These are phyloP conservation scores for Silybum marianum DNA, from an alignment of 129 eudicot species.

Conservation along the genomic window DNA sequence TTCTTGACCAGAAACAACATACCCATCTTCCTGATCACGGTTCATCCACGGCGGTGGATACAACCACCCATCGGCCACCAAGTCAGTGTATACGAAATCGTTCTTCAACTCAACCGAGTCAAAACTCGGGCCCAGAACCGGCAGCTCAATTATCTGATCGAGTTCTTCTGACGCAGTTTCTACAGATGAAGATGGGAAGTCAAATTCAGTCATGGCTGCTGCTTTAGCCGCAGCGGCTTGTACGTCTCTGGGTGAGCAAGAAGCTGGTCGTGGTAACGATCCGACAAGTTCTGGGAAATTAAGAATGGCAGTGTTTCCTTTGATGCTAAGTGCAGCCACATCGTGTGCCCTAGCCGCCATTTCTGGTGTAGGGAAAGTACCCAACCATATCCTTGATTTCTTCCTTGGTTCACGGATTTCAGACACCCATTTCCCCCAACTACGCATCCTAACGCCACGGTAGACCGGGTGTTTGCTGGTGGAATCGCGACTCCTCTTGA, in stretches of 20 bases:
- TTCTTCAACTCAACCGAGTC: conserved; percentile 40
- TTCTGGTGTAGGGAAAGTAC: conserved; percentile 83
- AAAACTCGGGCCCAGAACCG: conserved; percentile 49
- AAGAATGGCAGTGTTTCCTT: conserved; percentile 64
- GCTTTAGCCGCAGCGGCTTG: conserved; percentile 90
- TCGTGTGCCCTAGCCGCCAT: conserved; percentile 97
- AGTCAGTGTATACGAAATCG: conserved; percentile 52
- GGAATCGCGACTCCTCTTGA: conserved; percentile 24
- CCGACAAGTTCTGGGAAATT: conserved; percentile 71
- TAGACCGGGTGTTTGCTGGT: conserved; percentile 65
- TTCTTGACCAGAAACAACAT: conserved; percentile 24
- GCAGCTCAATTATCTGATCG: conserved; percentile 73
- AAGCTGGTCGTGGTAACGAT: conserved; percentile 61
- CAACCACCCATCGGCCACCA: conserved; percentile 58
- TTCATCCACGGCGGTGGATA: conserved; percentile 47
- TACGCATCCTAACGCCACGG: conserved; percentile 83
- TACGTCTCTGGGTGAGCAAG: conserved; percentile 63
- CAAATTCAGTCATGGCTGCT: conserved; percentile 66
- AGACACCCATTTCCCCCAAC: conserved; percentile 99
- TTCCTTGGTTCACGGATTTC: conserved; percentile 86
- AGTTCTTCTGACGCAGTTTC: conserved; percentile 47
- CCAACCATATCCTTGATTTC: conserved; percentile 91
- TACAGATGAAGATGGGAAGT: conserved; percentile 1
- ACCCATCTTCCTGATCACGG: conserved; percentile 24
- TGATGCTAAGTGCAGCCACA: conserved; percentile 64